A percentile compares a stretch with the other conserved stretches of the same genome.
Conservation (phyloP, 345 rosid species). For the Eucalyptus marginata region DNA sequence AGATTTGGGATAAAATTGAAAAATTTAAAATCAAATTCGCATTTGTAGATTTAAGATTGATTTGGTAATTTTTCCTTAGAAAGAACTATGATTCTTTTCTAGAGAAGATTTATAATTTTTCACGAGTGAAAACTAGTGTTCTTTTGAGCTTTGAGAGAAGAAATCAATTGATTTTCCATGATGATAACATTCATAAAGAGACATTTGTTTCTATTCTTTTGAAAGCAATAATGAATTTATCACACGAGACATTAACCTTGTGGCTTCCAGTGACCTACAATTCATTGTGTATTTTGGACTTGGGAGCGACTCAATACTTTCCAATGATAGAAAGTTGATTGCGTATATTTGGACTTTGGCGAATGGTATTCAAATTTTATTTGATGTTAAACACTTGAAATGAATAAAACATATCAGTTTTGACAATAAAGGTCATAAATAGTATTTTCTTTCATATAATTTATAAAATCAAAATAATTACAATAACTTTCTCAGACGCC, state of each 20-base stretch:
- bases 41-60: rapidly evolving
- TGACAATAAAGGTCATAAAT: not conserved
- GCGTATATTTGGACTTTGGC: not conserved
- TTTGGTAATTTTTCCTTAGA: not conserved
- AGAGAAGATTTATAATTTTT: not conserved
- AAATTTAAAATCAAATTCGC: not conserved
- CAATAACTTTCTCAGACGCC: not conserved
- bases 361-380: not conserved
- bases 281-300: not conserved
- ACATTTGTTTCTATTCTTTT: not conserved
- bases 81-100: not conserved
- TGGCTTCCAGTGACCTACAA: not conserved
- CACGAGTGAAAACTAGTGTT: not conserved
- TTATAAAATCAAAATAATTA: not conserved
- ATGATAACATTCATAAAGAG: not conserved
- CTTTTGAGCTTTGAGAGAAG: not conserved
- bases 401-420: not conserved
- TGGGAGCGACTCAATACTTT: not conserved
- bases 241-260: not conserved
- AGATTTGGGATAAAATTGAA: not conserved
- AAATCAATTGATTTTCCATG: not conserved
- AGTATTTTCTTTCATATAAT: not conserved
- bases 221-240: not conserved
- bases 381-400: not conserved
- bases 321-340: not conserved